Base-by-base conservation (phyloP, 169 alveolate species). In the Blepharisma undulans region DNA sequence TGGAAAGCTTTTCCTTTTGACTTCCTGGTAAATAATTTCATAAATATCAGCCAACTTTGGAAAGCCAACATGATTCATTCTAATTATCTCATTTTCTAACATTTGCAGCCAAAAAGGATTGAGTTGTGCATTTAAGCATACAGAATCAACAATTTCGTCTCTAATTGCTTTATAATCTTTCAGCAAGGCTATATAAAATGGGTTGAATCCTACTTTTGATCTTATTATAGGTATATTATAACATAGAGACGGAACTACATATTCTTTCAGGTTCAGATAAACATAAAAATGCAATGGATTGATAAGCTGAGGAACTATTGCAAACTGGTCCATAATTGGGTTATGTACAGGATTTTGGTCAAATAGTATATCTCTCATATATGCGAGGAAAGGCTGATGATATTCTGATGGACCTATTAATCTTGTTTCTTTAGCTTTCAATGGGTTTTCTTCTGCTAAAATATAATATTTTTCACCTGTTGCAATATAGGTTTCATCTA, bases 251-350 rank as follows among this genome's bases (percentile, higher is more conserved):
- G 34, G 66, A 29, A 14, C 2, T 6, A 78, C 8, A 78, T 78
- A 21, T 29, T 78, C 86, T 78, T 36, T 78, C 12, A 78, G 60
- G 29, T 36, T 36, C 34, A 78, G 27, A 78, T 25, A 5, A 0
- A 61, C 7, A 32, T 78, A 86, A 30, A 86, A 12, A 36, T 86
- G 91, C 2, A 72, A n/a, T 14, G 82, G 18, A 33, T 86, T 86
- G 33, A 86, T 12, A 30, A 16, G 18, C 22, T 86, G 72, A 61
- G 91, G 91, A 12, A 60, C 6, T 6, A 86, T 71, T 21, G 71
- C 5, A 25, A 60, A 86, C 5, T 86, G 61, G 27, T 86, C 91
- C 33, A 16, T 16, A 6, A 4, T 25, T 0, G 48, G 8, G 66
- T 86, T 30, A 86, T 86, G 85, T 8, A n/a, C 25, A 12, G 72